Base-by-base conservation (phyloP, 768 basidiomycete genomes). In the Pleurotus eryngii region DNA sequence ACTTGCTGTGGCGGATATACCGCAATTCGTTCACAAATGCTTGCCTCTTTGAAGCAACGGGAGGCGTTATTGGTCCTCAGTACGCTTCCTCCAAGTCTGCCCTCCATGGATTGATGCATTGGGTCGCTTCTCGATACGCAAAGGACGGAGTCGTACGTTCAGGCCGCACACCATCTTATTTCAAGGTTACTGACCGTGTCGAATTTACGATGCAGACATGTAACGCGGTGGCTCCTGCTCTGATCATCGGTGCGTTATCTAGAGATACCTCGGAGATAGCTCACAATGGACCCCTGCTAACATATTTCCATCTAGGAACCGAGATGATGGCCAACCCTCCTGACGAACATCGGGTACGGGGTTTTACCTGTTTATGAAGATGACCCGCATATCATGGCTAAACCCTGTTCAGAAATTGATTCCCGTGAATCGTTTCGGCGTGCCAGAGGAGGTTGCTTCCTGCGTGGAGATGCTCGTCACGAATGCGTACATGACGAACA, bases 401-500 rank as follows among this genome's bases (percentile, higher is more conserved):
- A 22, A 3, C 24, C 4, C 14, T 22, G 35, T 15, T 40, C 54
- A 81, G 81, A 71, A 68, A 53, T 70, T 70, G 55, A 79, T 83
- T 38, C 81, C 82, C 5, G 70, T 82, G 3, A 81, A 80, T 1
- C 72, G 82, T 17, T 71, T 83, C 27, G 82, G 81, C 2, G 67
- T 72, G 35, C 78, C 82, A 0, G 70, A 76, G 30, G 81, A 83
- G 60, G 75, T 84, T 27, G 76, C 81, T 2, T 75, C 75, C 20
- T 68, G 81, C n/a, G 79, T 82, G 8, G 76, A 79, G 60, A 67
- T 80, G 65, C 69, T 82, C 3, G 77, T 76, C 4, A 73, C 70
- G 3, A 84, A 83, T 62, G 72, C 68, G 12, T 84, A 83, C 49
- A 79, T 83, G 76, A 82, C 81, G 17, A 81, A 83, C 68, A 83